Percentiles rank a stretch among this genome's conserved stretches.
Conservation (phyloP, 2,329 filamentous ascomycete genomes). For the Xylaria sp. region DNA sequence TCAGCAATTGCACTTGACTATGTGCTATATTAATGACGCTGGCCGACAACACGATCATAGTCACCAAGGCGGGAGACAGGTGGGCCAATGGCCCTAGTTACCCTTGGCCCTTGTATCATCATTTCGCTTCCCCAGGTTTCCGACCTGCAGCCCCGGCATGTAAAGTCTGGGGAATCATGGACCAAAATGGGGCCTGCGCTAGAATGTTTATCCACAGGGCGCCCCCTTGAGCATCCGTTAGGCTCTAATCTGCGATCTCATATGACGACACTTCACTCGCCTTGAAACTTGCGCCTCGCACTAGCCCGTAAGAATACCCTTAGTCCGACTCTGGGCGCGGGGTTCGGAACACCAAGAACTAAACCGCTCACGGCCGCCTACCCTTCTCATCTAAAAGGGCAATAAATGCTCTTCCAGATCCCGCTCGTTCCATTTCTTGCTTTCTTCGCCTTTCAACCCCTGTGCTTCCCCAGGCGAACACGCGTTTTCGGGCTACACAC, state of each 20-base stretch:
- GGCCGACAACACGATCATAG: neutral
- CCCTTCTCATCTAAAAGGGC: slow-evolving; percentile 13
- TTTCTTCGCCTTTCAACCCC: neutral
- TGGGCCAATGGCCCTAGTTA: no score
- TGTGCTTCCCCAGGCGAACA: neutral
- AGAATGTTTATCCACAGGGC: neutral
- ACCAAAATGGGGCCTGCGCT: neutral
- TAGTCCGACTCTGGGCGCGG: neutral
- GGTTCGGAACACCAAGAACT: neutral
- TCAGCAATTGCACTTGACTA: neutral
- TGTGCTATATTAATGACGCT: neutral
- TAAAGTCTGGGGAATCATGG: neutral
- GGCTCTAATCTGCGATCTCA: neutral
- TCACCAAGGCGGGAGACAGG: neutral
- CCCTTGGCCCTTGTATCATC: neutral
- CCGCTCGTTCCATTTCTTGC: neutral
- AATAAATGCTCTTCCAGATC: slow-evolving; percentile 1
- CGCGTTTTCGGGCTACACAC: neutral
- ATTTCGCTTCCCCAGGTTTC: slow-evolving; percentile 11
- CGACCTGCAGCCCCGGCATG: neutral
- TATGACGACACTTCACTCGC: neutral
- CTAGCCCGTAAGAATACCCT: neutral
- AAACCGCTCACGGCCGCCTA: neutral
- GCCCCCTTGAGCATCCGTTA: neutral
- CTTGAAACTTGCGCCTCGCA: neutral